These are phyloP conservation scores for Cytospora mali DNA, from an alignment of 2,329 filamentous ascomycete genomes.

Conservation along the genomic window DNA sequence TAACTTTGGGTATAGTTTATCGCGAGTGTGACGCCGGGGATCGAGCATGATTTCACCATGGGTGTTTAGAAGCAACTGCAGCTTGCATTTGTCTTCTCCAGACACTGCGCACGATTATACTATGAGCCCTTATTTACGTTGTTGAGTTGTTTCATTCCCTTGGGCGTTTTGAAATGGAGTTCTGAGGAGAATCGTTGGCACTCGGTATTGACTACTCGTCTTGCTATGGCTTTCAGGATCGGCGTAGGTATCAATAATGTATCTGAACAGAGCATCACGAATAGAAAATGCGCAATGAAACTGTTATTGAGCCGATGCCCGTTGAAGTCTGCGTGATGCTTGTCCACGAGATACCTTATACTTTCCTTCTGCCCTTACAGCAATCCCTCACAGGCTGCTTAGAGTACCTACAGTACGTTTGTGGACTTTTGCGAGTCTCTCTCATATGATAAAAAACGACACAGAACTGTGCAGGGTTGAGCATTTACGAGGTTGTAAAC, in stretches of 20 bases:
- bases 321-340: background rate
- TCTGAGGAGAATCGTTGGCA: background rate
- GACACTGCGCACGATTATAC: background rate
- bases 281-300: slow-evolving; percentile 5
- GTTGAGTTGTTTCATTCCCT: background rate
- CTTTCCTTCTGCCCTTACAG: background rate
- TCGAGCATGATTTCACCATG: slow-evolving; percentile 98
- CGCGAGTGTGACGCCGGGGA: slow-evolving; percentile 90
- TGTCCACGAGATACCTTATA: background rate
- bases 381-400: background rate
- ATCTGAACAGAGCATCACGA: slow-evolving; percentile 4
- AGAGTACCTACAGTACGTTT: background rate
- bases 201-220: background rate
- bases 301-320: background rate
- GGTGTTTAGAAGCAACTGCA: slow-evolving; percentile 59
- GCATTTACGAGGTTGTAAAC: slow-evolving; percentile 2
- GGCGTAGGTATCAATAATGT: slow-evolving; percentile 12
- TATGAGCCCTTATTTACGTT: background rate
- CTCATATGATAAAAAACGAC: background rate
- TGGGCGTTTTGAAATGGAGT: slow-evolving; percentile 9
- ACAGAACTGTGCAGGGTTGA: background rate
- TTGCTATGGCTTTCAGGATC: background rate
- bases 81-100: background rate
- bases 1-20: slow-evolving; percentile 59
- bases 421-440: background rate